Conservation (phyloP, 176 grass and related monocot genomes). For the Carex littledalei region DNA sequence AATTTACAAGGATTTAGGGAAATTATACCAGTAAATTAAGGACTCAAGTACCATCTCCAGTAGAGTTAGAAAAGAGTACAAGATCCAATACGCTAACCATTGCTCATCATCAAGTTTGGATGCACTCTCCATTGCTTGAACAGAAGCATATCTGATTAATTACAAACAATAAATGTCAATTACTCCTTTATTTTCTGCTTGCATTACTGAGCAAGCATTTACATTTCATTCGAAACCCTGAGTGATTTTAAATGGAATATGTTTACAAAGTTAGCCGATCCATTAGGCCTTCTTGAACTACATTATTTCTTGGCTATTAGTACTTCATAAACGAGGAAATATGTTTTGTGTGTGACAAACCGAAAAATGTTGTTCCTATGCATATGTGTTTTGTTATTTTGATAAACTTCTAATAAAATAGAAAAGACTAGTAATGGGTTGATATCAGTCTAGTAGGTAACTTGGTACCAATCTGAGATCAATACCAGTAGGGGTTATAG, state of each 20-base stretch:
- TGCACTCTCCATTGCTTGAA: conserved; percentile 77
- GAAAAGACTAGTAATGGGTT: no score
- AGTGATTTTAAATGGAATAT: background rate
- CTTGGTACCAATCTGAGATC: no score
- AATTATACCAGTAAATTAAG: conserved; percentile 69
- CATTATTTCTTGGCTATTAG: background rate
- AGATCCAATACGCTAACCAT: conserved; percentile 94
- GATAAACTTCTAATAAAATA: no score
- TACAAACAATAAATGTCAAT: background rate
- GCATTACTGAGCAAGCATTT: background rate
- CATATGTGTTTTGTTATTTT: no score
- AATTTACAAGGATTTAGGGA: background rate
- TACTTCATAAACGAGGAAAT: background rate
- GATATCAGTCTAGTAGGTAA: no score
- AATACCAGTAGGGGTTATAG: no score
- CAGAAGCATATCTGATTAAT: conserved; percentile 52
- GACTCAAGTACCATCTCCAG: conserved; percentile 75
- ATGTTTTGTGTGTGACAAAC: no score
- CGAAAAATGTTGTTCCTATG: no score
- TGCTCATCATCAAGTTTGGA: conserved; percentile 82
- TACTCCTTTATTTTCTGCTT: background rate
- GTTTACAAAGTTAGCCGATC: background rate
- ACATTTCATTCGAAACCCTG: background rate
- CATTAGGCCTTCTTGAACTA: background rate
- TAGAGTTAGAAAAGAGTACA: conserved; percentile 90